Base-by-base conservation (phyloP, 2,329 filamentous ascomycete species). In the Calonectria multiphialidica region DNA sequence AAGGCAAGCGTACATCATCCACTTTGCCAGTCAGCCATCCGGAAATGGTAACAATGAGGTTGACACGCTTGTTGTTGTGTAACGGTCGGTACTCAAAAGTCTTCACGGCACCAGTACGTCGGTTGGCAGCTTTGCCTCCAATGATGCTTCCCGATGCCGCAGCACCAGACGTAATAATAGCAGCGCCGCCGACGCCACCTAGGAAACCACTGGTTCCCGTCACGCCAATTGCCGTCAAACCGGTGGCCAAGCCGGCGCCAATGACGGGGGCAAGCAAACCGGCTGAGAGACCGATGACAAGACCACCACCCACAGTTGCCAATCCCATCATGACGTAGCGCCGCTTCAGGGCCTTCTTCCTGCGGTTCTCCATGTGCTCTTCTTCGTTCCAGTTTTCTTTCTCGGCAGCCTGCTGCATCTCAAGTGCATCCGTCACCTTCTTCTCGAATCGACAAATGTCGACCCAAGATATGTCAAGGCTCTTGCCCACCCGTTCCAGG, bases 11-110 rank as follows among this genome's bases (percentile, higher is more conserved):
- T 62, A 99, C 96, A 82, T 99, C 97, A 84, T 99, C 97, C 66
- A 98, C 93, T 81, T 98, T 98, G 79, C 97, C 97, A 47, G 95
- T 98, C 94, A 99, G 97, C 97, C 97, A 99, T 4, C 97, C 97
- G 0, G 96, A 95, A 35, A 99, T 91, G 0, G 97, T 98, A 45
- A 99, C 92, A 75, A 99, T 97, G 35, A 99, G 89, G 79, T 99
- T 98, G 45, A 98, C 94, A 70, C 96, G 90, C 85, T 99, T 99
- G 84, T 98, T 98, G 86, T 99, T 99, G 87, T 98, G 96, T 55
- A 99, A 86, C 8, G 97, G 97, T 53, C 96, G 91, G 82, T 98
- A 99, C 84, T 99, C 97, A 80, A 98, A 99, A 0, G 97, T 99
- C 84, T 93, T 95, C 70, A 99, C 97, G 1, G 96, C 93, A 16